These are phyloP conservation scores for Saccharomyces pastorianus DNA, from an alignment of 1,139 yeast genomes.

Conservation along the genomic window DNA sequence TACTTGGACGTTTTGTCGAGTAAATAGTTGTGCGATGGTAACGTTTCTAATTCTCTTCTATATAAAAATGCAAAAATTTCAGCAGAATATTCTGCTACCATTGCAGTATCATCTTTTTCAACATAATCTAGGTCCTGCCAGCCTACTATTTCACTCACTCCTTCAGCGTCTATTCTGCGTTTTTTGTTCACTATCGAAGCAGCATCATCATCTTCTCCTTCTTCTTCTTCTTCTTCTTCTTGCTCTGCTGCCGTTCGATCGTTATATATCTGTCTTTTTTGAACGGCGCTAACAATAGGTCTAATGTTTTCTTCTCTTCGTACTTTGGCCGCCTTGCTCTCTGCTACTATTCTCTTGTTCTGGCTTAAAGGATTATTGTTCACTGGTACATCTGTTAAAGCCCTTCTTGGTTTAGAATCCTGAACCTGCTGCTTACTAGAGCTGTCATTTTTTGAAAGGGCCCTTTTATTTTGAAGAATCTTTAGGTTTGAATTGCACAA, in stretches of 20 bases:
- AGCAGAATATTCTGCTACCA: slow-evolving; percentile 83
- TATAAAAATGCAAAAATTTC: slow-evolving; percentile 77
- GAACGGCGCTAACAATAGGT: slow-evolving; percentile 3
- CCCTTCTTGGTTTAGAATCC: slow-evolving; percentile 6
- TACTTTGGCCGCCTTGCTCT: slow-evolving; percentile 8
- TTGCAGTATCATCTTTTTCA: slow-evolving; percentile 76
- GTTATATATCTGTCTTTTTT: slow-evolving; percentile 15
- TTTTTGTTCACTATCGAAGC: slow-evolving; percentile 10
- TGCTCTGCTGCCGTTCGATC: slow-evolving; percentile 6
- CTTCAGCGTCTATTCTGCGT: slow-evolving; percentile 12
- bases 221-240: slow-evolving; percentile 5
- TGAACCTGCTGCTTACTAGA: not conserved
- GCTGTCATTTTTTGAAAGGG: not conserved
- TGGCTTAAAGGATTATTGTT: slow-evolving; percentile 4
- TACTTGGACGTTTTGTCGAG: slow-evolving; percentile 35
- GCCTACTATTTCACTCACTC: slow-evolving; percentile 31
- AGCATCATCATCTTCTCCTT: not conserved
- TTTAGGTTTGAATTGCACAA: not conserved
- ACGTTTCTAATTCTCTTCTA: slow-evolving; percentile 58
- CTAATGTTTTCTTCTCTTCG: slow-evolving; percentile 15
- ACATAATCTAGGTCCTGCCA: slow-evolving; percentile 75
- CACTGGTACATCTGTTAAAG: slow-evolving; percentile 12
- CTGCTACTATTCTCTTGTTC: not conserved
- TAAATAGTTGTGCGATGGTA: slow-evolving; percentile 68
- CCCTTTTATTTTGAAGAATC: not conserved